Evolutionary conservation across 2,329 filamentous ascomycete species (phyloP).

Genomic region (Cladobotryum mycophilum): DNA sequence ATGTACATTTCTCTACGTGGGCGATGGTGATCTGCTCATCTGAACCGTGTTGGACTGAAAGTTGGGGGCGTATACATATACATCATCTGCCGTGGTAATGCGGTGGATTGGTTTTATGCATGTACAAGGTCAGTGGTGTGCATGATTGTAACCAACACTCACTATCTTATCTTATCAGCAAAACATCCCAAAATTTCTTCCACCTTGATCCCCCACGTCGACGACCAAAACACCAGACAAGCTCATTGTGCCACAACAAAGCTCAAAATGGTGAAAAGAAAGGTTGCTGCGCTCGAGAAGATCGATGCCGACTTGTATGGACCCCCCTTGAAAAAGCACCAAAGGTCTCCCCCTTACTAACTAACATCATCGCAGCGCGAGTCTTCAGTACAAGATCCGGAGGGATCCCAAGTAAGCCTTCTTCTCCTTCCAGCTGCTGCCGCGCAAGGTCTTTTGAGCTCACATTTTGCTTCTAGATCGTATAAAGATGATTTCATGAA

Average conservation of each 20-base stretch:
- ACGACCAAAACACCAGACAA: neutral
- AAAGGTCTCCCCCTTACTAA: neutral
- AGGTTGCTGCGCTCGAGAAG: conserved; percentile 89
- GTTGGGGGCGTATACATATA: no score
- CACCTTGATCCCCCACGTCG: neutral
- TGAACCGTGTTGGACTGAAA: no score
- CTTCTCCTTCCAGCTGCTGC: neutral
- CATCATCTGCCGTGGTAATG: no score
- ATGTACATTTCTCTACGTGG: no score
- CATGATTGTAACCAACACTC: neutral
- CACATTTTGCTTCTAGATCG: conserved; percentile 46
- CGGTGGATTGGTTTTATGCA: no score
- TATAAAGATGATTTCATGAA: conserved; percentile 85
- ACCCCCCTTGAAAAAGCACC: no score
- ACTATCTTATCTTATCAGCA: conserved; percentile 2
- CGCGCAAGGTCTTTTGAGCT: neutral
- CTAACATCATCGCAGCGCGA: conserved; percentile 52
- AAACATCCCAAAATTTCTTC: conserved; percentile 4
- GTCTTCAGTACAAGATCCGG: conserved; percentile 85
- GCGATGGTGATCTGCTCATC: no score
- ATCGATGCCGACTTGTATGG: conserved; percentile 79
- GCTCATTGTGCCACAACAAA: neutral
- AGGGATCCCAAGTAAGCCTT: conserved; percentile 66
- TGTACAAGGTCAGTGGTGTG: neutral
- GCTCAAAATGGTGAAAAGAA: conserved; percentile 69